Evolutionary conservation across 202 grass and related monocot genomes (phyloP).

Genomic region (Bolboschoenoplectus hybrid): DNA sequence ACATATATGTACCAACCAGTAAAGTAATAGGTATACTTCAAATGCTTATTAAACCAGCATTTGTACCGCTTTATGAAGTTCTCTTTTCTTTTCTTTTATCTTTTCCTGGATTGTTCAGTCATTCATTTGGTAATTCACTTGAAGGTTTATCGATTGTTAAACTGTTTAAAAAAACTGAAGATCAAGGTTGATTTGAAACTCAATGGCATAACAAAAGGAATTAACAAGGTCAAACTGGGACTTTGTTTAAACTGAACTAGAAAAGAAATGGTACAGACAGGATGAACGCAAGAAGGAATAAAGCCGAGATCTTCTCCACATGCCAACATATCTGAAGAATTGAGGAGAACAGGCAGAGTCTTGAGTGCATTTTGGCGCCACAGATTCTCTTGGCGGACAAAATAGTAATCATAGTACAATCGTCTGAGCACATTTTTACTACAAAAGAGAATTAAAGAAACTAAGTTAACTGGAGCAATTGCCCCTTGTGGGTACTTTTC

Average conservation of each 20-base stretch:
- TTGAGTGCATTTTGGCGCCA: slow-evolving; percentile 96
- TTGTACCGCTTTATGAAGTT: not conserved
- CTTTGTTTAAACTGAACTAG: slow-evolving; percentile 25
- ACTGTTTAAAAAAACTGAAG: not conserved
- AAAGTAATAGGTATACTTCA: not conserved
- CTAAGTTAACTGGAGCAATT: not conserved
- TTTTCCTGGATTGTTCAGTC: not conserved
- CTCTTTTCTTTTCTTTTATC: not conserved
- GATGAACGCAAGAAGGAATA: slow-evolving; percentile 99
- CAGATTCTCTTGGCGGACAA: slow-evolving; percentile 85
- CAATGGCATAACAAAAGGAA: slow-evolving; percentile 1
- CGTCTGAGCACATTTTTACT: slow-evolving; percentile 98
- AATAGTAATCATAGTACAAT: slow-evolving; percentile 98
- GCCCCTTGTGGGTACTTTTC: too few species aligned
- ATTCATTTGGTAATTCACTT: not conserved
- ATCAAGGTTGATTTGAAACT: not conserved
- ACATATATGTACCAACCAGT: not conserved
- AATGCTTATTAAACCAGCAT: not conserved
- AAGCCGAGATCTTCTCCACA: slow-evolving; percentile 98
- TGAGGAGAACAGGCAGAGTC: slow-evolving; percentile 92
- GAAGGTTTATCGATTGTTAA: not conserved
- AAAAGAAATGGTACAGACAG: slow-evolving; percentile 49
- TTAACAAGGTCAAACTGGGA: slow-evolving; percentile 29
- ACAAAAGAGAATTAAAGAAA: slow-evolving; percentile 43
- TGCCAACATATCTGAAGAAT: slow-evolving; percentile 95